phyloP scores from a whole-genome alignment of 306 rosid species.

The Prunus padus region DNA sequence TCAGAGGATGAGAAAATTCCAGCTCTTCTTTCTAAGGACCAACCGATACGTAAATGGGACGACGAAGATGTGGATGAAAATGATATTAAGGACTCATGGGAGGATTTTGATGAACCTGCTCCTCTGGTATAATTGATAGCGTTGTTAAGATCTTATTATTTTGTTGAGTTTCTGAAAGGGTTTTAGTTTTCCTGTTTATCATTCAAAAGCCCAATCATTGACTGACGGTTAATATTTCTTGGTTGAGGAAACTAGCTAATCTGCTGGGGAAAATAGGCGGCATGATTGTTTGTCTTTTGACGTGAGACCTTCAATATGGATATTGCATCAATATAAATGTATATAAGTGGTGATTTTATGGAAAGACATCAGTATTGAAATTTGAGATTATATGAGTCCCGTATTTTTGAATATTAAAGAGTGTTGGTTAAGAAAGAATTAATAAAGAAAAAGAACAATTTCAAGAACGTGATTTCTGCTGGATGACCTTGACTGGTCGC shows the following conservation, averaged over 20 bases:
- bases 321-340: background rate
- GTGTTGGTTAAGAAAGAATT: background rate
- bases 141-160: background rate
- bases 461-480: background rate
- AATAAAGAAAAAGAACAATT: background rate
- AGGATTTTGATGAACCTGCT: constrained; percentile 83
- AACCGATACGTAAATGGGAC: constrained; percentile 67
- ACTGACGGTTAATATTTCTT: background rate
- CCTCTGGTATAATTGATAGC: constrained; percentile 48
- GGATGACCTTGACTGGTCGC: background rate
- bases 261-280: background rate
- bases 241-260: background rate
- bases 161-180: background rate
- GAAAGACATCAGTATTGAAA: background rate
- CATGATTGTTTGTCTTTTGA: background rate
- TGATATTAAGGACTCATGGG: constrained; percentile 93
- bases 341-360: background rate
- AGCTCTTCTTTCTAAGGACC: constrained; percentile 46
- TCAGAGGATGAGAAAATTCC: constrained; percentile 66
- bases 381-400: background rate
- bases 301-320: background rate
- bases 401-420: background rate
- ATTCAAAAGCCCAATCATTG: background rate
- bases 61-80: constrained; percentile 87
- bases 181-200: background rate